Percentiles rank a stretch among this genome's conserved stretches.
These are phyloP conservation scores for Ophiognomonia clavigignenti-juglandacearum DNA, from an alignment of 2,329 filamentous ascomycete species.

Conservation along the genomic window DNA sequence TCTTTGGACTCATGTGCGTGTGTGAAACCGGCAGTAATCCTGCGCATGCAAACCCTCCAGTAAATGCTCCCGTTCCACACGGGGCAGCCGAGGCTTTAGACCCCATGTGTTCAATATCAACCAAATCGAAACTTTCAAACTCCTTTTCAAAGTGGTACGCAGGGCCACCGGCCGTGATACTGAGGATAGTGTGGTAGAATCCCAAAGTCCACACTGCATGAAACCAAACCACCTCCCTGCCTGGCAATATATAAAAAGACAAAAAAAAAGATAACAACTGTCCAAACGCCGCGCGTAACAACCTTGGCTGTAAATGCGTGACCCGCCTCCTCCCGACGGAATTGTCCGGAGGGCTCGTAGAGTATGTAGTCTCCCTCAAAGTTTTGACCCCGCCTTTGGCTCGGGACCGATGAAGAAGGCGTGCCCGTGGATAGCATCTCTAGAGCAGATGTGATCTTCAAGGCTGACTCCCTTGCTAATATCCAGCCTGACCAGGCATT, in stretches of 20 bases:
- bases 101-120: not conserved
- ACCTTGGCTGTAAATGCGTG: conserved; percentile 1
- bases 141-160: too few species aligned
- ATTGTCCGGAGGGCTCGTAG: too few species aligned
- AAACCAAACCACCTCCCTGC: not conserved
- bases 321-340: not conserved
- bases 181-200: not conserved
- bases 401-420: too few species aligned
- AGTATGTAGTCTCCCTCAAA: too few species aligned
- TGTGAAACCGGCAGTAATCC: too few species aligned
- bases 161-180: conserved; percentile 1
- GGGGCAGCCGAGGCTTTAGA: not conserved
- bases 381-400: too few species aligned
- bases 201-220: not conserved
- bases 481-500: conserved; percentile 53
- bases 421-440: not conserved
- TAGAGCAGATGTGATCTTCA: too few species aligned
- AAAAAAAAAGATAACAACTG: not conserved
- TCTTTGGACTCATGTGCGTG: too few species aligned
- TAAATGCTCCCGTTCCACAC: too few species aligned
- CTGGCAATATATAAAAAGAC: not conserved
- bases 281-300: not conserved
- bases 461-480: conserved; percentile 27
- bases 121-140: too few species aligned
- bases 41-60: too few species aligned